A percentile compares a stretch with the other conserved stretches of the same genome.
Conservation (phyloP, 2,329 filamentous ascomycete species). For the Trichoderma citrinoviride region DNA sequence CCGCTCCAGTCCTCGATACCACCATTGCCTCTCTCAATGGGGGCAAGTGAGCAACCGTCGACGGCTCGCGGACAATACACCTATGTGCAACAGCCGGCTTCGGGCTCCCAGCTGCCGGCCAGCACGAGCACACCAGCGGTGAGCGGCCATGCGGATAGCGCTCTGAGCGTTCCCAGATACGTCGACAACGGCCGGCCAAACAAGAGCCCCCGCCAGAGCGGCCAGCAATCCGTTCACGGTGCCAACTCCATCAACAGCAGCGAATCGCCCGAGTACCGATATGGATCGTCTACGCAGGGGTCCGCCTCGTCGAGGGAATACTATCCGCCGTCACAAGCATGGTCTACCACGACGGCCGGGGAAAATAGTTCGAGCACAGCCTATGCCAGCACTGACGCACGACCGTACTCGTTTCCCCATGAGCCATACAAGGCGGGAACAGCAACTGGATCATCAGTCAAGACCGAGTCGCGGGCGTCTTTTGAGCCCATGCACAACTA, state of each 20-base stretch:
- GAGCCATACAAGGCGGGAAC: constrained; percentile 46
- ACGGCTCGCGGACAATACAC: constrained; percentile 53
- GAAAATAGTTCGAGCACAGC: constrained; percentile 45
- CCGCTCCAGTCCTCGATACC: constrained; percentile 54
- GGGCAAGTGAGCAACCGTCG: constrained; percentile 47
- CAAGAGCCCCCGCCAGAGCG: constrained; percentile 55
- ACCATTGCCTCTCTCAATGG: constrained; percentile 51
- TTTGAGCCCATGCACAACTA: constrained; percentile 55
- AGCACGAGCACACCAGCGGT: constrained; percentile 34
- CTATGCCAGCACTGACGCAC: constrained; percentile 46
- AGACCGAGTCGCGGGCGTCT: constrained; percentile 42
- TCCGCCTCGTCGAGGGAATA: constrained; percentile 47
- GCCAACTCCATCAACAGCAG: constrained; percentile 47
- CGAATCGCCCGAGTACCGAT: constrained; percentile 56
- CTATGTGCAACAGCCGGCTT: constrained; percentile 51
- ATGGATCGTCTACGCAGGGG: constrained; percentile 42
- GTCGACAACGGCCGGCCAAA: constrained; percentile 55
- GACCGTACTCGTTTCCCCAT: constrained; percentile 48
- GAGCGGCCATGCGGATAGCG: constrained; percentile 40
- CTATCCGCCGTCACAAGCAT: constrained; percentile 51
- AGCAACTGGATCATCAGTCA: constrained; percentile 31
- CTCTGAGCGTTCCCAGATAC: constrained; percentile 55
- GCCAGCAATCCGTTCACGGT: constrained; percentile 54
- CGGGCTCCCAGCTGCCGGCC: constrained; percentile 51
- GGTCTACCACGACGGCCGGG: constrained; percentile 51